phyloP scores from a whole-genome alignment of 2,329 filamentous ascomycete genomes.

The Fusarium mexicanum region DNA sequence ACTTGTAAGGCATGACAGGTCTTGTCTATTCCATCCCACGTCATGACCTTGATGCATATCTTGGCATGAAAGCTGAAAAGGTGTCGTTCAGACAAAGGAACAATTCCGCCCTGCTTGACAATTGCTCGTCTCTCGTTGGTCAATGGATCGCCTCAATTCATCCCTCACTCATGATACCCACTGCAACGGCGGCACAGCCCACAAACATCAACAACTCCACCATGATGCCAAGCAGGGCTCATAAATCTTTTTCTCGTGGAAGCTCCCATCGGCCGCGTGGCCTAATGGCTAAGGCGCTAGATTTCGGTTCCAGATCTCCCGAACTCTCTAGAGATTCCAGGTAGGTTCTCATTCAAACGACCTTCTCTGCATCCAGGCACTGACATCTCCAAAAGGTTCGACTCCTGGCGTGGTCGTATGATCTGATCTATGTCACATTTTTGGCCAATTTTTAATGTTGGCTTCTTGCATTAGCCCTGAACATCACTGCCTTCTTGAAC shows the following conservation, averaged over 20 bases:
- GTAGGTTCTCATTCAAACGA: neutral
- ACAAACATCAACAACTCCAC: slow-evolving; percentile 5
- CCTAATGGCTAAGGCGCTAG: slow-evolving; percentile 41
- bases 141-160: neutral
- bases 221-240: neutral
- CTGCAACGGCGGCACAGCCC: neutral
- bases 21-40: neutral
- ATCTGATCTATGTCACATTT: slow-evolving; percentile 8
- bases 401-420: slow-evolving; percentile 40
- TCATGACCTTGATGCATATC: neutral
- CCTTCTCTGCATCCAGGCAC: neutral
- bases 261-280: slow-evolving; percentile 31
- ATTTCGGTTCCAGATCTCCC: slow-evolving; percentile 26
- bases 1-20: neutral
- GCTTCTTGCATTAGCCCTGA: neutral
- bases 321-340: slow-evolving; percentile 40
- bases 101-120: slow-evolving; percentile 3
- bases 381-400: slow-evolving; percentile 30
- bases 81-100: neutral
- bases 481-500: neutral
- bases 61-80: neutral
- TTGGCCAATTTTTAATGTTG: neutral
- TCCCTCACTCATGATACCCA: slow-evolving; percentile 5
- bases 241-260: neutral
- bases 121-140: slow-evolving; percentile 3